These are phyloP conservation scores for Stachybotrys chlorohalonatus DNA, from an alignment of 2,329 filamentous ascomycete species.

Conservation along the genomic window DNA sequence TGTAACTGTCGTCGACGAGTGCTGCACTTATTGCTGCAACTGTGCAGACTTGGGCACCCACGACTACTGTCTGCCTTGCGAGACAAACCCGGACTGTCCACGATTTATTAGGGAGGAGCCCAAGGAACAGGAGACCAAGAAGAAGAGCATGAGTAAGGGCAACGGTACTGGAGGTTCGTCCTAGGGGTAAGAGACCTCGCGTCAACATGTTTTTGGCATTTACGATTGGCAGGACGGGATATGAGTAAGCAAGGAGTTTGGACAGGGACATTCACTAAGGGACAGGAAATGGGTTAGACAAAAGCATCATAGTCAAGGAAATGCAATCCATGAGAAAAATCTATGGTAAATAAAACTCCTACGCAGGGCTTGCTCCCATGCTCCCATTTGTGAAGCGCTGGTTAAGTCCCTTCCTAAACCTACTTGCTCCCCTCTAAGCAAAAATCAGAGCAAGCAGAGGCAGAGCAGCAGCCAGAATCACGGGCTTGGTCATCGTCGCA, in stretches of 20 bases:
- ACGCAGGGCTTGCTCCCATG: not conserved
- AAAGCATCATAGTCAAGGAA: not conserved
- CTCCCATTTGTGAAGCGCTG: not conserved
- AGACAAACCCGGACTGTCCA: slow-evolving; percentile 11
- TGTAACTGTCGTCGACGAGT: slow-evolving; percentile 7
- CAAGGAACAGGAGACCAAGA: not conserved
- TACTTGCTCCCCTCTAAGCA: slow-evolving; percentile 12
- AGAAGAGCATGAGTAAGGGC: not conserved
- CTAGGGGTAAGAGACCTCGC: not conserved
- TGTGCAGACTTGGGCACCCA: slow-evolving; percentile 20
- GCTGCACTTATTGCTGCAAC: slow-evolving; percentile 22
- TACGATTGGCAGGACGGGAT: slow-evolving; percentile 1
- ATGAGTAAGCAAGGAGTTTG: slow-evolving; percentile 6
- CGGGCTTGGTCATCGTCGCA: slow-evolving; percentile 18
- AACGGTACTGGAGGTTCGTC: not conserved
- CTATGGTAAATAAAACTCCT: not conserved
- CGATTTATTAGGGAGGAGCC: not conserved
- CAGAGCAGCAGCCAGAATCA: slow-evolving; percentile 21
- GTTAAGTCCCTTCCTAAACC: slow-evolving; percentile 3
- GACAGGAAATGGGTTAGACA: not conserved
- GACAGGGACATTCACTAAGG: slow-evolving; percentile 1
- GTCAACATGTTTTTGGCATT: not conserved
- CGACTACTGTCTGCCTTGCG: slow-evolving; percentile 20
- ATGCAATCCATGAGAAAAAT: not conserved
- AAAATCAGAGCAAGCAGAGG: slow-evolving; percentile 25